Evolutionary conservation across 495 filamentous ascomycete species (phyloP), one percentile per base, ranked within the genome.

Genomic region (Neurospora sp.): DNA sequence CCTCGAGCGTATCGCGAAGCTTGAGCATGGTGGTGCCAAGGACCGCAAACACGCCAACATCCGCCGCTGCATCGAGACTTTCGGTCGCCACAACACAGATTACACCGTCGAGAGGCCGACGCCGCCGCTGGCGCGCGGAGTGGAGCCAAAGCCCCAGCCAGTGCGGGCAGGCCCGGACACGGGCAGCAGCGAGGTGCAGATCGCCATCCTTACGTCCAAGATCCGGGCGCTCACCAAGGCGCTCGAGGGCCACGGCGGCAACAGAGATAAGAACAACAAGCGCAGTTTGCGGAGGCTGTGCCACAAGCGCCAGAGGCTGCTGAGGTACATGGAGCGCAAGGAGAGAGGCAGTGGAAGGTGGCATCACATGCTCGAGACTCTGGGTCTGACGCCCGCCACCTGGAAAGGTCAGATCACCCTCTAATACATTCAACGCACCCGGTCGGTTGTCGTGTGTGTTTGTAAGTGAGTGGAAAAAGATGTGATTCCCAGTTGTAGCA

Each of bases 151-250:
- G 45, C 80, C 84, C 66, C 87, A 88, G 79, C 91, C 88, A 0
- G 88, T 89, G 21, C 90, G 96, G 7, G 90, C 91, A 15, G 96
- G 96, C 0, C 91, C 90, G 0, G 96, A 99, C 81, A 98, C 94
- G 11, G 96, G 96, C 4, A 95, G 92, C 71, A 91, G 92, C 24
- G 96, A 99, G 82, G 96, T 99, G 66, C 96, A 99, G 85, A 93
- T 94, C 75, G 94, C 94, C n/a, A 96, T 99, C 76, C 82, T 99
- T 80, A 99, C 96, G 10, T 88, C 93, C 69, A 98, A 98, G 86
- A 99, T 99, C 77, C 83, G 92, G 71, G 91, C 92, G 59, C 81
- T 98, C 70, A 89, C 91, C 39, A 84, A 90, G 74, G 85, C 87
- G 70, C 78, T 93, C 71, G 85, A 88, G 78, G 84, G 79, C 39